Base-by-base conservation (phyloP, 768 basidiomycete genomes). In the Antrodiella citrinella region DNA sequence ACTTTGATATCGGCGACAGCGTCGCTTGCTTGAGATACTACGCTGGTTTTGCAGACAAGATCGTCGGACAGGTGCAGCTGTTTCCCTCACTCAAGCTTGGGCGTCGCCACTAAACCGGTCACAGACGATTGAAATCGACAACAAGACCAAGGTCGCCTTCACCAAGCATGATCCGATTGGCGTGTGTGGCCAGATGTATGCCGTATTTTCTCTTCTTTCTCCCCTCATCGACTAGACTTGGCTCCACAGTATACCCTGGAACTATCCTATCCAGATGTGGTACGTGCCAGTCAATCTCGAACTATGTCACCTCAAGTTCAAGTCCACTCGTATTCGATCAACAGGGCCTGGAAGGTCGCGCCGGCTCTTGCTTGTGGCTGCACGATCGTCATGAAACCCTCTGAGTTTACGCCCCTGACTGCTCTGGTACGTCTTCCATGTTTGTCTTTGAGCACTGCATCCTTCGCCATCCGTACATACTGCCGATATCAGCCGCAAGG, bases 41-140 rank as follows among this genome's bases (percentile, higher is more conserved):
- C 62, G 94, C 91, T 35, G 94, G 94, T 20, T 94, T 88, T 87
- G 90, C 91, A 7, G 94, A 97, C 71, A 98, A 97, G 70, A 84
- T 96, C 46, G 69, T 75, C 21, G 95, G 96, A 19, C 82, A 94
- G 78, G 86, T 84, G 55, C 30, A 35, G 30, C 15, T 53, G 55
- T 48, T 51, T 3, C 22, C 5, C 44, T 44, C 42, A 7, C 35
- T 25, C 30, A 15, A 15, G 7, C 30, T 15, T 35, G 30, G 30
- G 15, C 30, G 30, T 35, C 30, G 30, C 30, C 30, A 35, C 30
- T 35, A 15, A 7, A 35, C 30, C 30, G 7, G 30, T 13, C 19
- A 19, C 60, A 89, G 82, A 81, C 79, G 25, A 79, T 93, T 55
- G 90, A 92, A 64, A 74, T 89, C 23, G 83, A 91, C 61, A 84